Conservation (phyloP, 306 rosid genomes). For the Luffa acutangula region DNA sequence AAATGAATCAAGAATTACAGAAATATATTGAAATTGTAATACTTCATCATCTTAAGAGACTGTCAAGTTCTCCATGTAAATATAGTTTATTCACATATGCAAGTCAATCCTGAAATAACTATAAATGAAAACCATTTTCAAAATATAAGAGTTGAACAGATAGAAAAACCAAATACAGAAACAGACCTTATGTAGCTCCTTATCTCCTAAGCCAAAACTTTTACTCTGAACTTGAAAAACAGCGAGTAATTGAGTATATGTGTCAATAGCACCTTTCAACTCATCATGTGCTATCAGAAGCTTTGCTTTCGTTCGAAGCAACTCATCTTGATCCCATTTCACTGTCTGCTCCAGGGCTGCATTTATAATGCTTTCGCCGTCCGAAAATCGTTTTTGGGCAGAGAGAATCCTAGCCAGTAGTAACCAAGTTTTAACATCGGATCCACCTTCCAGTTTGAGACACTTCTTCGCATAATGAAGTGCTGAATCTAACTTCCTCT, state of each 20-base stretch:
- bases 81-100: not conserved
- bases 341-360: conserved; percentile 85
- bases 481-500: conserved; percentile 69
- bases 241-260: conserved; percentile 60
- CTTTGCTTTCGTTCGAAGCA: conserved; percentile 79
- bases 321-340: conserved; percentile 85
- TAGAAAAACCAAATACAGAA: not conserved
- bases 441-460: conserved; percentile 59
- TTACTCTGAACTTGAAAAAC: conserved; percentile 76
- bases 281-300: conserved; percentile 64
- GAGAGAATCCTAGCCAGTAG: conserved; percentile 69
- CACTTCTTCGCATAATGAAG: conserved; percentile 43
- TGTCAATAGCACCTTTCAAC: conserved; percentile 53
- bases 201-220: conserved; percentile 36
- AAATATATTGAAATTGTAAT: not conserved
- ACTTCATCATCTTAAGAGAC: not conserved
- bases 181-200: conserved; percentile 48
- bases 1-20: not conserved
- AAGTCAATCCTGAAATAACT: not conserved
- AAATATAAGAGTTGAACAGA: not conserved
- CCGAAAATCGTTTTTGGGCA: conserved; percentile 56
- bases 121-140: not conserved
- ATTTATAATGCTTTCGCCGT: conserved; percentile 56
- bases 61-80: not conserved
- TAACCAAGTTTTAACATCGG: conserved; percentile 61